These are phyloP conservation scores for Ogataea philodendri DNA, from an alignment of 805 yeast genomes.

Conservation along the genomic window DNA sequence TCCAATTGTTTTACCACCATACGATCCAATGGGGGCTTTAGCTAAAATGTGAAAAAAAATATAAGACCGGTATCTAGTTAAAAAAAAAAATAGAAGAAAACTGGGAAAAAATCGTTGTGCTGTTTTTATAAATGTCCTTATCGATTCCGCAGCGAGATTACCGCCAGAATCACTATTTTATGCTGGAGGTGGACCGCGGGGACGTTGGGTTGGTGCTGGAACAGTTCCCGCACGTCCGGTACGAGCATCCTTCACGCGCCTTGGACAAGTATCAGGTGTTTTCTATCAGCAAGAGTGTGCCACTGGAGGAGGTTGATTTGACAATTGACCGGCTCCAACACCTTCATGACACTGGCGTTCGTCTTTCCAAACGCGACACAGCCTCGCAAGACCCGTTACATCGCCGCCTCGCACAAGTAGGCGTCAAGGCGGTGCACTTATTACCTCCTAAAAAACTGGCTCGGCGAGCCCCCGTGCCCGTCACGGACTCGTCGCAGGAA, in stretches of 20 bases:
- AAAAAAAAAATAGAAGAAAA: too few relatives aligned
- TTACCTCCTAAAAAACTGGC: constrained; percentile 52
- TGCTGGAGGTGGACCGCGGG: constrained; percentile 48
- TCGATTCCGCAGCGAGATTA: constrained; percentile 43
- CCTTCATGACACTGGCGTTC: constrained; percentile 34
- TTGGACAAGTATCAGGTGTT: constrained; percentile 64
- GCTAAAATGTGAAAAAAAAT: constrained; percentile 35
- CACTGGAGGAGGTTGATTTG: neutral
- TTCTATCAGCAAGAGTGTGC: constrained; percentile 44
- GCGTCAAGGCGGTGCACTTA: constrained; percentile 50
- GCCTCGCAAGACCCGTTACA: constrained; percentile 3
- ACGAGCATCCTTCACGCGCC: constrained; percentile 65
- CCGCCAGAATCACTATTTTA: constrained; percentile 52
- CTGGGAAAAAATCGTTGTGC: too few relatives aligned
- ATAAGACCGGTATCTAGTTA: neutral
- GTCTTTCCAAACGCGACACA: constrained; percentile 5
- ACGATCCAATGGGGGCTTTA: constrained; percentile 80
- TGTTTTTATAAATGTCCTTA: constrained; percentile 10
- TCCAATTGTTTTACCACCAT: constrained; percentile 63
- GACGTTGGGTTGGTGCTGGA: constrained; percentile 8
- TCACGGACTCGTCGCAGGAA: constrained; percentile 51
- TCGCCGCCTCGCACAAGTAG: constrained; percentile 28
- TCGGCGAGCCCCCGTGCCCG: constrained; percentile 59
- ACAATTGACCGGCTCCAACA: constrained; percentile 26
- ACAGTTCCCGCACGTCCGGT: constrained; percentile 46